Evolutionary conservation across 805 yeast genomes (phyloP), one percentile per base, ranked within the genome.

Genomic region (Myxozyma kluyveri): DNA sequence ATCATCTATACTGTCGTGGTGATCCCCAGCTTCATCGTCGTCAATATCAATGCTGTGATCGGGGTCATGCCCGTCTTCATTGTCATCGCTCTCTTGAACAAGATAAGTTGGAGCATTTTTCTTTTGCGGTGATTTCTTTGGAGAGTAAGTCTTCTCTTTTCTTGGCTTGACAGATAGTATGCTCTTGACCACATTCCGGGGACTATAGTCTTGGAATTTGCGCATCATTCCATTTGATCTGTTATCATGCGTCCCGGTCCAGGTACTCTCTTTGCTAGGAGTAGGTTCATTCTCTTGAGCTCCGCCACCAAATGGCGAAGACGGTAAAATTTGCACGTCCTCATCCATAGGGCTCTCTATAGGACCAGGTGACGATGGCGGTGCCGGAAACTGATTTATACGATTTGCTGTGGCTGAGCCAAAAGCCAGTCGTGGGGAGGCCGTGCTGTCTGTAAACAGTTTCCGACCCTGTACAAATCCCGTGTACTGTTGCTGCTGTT

Each of bases 241-340:
- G 23, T 22, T 48, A 7, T 35, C 46, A 6, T 14, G 10, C 40
- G n/a, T 12, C 5, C 4, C 10, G 12, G n/a, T 22, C 9, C 9
- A 10, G 12, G 41, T 12, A 37, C 21, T 18, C 17, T 24, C 23
- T 17, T 12, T 44, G 9, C 12, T 14, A 14, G 12, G 12, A 29
- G 14, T 14, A 14, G 33, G 33, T 14, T 29, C 33, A 10, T 21
- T 18, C 2, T 12, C 42, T 21, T 24, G 24, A 27, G 17, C 31
- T 26, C 42, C 7, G 54, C 38, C 12, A 32, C 22, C 22, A 14
- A 42, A 26, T 3, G 54, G 47, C 19, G 54, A 40, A 7, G 56
- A 37, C 17, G 48, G 45, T 14, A 51, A 44, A 52, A 51, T 48
- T n/a, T 41, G 50, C 19, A 47, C 56, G 32, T 54, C 56, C 21